These are phyloP conservation scores for Suillus brevipes DNA, from an alignment of 768 basidiomycete genomes.

Conservation along the genomic window DNA sequence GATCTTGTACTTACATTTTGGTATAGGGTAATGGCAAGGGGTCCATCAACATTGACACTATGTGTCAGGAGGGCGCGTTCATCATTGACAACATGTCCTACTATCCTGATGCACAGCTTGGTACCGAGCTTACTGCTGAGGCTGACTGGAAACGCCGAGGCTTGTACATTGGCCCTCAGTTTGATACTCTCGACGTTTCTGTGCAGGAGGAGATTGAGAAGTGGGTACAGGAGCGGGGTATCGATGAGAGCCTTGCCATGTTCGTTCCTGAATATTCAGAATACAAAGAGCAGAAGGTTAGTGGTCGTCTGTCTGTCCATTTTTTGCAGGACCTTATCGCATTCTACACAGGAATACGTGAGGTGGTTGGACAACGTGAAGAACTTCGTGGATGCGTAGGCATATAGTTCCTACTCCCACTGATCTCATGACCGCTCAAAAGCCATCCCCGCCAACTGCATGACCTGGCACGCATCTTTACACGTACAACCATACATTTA, in stretches of 20 bases:
- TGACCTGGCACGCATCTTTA: slow-evolving; percentile 10
- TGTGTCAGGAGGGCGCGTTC: slow-evolving; percentile 78
- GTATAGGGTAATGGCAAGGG: slow-evolving; percentile 53
- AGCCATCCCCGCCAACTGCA: neutral
- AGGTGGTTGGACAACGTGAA: slow-evolving; percentile 84
- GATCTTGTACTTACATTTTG: neutral
- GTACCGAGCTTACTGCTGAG: slow-evolving; percentile 78
- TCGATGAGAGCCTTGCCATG: slow-evolving; percentile 77
- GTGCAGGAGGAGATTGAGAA: slow-evolving; percentile 93
- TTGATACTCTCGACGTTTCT: slow-evolving; percentile 82
- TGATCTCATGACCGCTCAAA: slow-evolving; percentile 4
- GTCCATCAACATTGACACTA: slow-evolving; percentile 75
- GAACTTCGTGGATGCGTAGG: slow-evolving; percentile 70
- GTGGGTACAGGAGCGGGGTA: slow-evolving; percentile 86
- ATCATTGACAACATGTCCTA: slow-evolving; percentile 88
- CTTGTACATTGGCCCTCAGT: slow-evolving; percentile 91
- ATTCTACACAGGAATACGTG: slow-evolving; percentile 75
- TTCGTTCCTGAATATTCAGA: slow-evolving; percentile 90
- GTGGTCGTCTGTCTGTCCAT: slow-evolving; percentile 24
- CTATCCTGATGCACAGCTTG: slow-evolving; percentile 73
- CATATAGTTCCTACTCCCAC: neutral
- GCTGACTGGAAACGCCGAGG: slow-evolving; percentile 93
- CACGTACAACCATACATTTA: slow-evolving; percentile 15
- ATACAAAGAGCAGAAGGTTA: slow-evolving; percentile 90
- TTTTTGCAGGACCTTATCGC: slow-evolving; percentile 10